phyloP scores from a whole-genome alignment of 2,329 filamentous ascomycete species.

The Penicillium polonicum region DNA sequence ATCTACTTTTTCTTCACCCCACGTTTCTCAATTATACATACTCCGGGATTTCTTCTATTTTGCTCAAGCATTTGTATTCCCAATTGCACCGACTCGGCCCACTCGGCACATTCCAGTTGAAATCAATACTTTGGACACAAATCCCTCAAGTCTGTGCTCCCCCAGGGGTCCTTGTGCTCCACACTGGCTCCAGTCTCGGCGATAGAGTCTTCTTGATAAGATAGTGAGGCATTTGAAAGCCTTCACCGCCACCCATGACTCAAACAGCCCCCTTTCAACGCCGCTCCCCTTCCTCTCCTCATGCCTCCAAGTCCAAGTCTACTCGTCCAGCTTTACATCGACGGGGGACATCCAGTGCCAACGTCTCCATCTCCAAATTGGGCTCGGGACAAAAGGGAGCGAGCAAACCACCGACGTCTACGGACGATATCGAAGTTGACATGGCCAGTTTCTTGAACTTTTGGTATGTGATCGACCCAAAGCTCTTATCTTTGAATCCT shows the following conservation, averaged over 20 bases:
- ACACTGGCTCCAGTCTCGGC: conserved; percentile 24
- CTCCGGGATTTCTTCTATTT: conserved; percentile 1
- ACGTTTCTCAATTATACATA: conserved; percentile 6
- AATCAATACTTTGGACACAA: conserved; percentile 16
- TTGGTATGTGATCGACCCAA: conserved; percentile 37
- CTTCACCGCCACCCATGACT: conserved; percentile 41
- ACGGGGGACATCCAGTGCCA: conserved; percentile 32
- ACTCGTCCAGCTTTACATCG: conserved; percentile 35
- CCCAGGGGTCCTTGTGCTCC: conserved; percentile 29
- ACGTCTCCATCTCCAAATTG: conserved; percentile 35
- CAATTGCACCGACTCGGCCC: conserved; percentile 3
- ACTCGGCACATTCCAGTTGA: conserved; percentile 2
- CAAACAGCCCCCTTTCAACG: conserved; percentile 33
- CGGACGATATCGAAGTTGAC: conserved; percentile 30
- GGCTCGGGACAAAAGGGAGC: conserved; percentile 29
- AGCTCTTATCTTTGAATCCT: conserved; percentile 22
- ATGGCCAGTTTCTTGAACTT: conserved; percentile 49
- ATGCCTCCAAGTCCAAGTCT: conserved; percentile 33
- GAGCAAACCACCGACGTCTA: conserved; percentile 20
- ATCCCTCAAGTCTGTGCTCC: conserved; percentile 32
- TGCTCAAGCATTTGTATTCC: neutral
- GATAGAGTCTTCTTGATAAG: conserved; percentile 17
- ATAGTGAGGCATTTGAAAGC: conserved; percentile 27
- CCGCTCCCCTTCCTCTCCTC: conserved; percentile 34
- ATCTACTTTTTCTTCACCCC: conserved; percentile 1